Conservation (phyloP, 805 yeast species). For the Myxozyma melibiosi region DNA sequence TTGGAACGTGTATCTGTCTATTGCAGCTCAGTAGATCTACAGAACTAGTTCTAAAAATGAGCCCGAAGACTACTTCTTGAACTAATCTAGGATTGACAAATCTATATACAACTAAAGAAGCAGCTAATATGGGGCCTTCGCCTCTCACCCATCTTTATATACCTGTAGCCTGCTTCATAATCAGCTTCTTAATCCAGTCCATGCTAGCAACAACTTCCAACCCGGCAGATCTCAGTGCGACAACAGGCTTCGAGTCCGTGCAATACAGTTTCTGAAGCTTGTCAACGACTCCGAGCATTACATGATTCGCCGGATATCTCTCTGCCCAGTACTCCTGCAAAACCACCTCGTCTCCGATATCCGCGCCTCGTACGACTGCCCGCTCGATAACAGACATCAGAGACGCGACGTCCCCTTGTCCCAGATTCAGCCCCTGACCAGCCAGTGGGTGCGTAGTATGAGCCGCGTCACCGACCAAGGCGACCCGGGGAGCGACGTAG, state of each 20-base stretch:
- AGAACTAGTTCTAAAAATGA: not conserved
- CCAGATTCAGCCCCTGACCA: conserved; percentile 98
- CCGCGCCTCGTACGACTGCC: conserved; percentile 78
- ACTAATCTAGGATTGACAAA: too few relatives aligned
- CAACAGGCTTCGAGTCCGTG: conserved; percentile 72
- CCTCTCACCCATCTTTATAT: too few relatives aligned
- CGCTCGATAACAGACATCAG: conserved; percentile 68
- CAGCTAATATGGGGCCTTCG: too few relatives aligned
- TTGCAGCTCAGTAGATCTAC: not conserved
- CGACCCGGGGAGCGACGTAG: conserved; percentile 80
- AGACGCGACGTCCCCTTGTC: conserved; percentile 85
- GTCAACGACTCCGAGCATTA: conserved; percentile 84
- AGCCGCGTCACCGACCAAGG: conserved; percentile 97
- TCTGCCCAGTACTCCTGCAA: conserved; percentile 85
- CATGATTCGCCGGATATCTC: conserved; percentile 79
- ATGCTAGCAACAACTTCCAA: conserved; percentile 66
- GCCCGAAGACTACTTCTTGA: too few relatives aligned
- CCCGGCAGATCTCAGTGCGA: conserved; percentile 73
- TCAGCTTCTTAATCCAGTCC: conserved; percentile 65
- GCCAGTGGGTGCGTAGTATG: conserved; percentile 97
- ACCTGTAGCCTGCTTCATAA: conserved; percentile 61
- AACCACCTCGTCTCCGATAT: conserved; percentile 78
- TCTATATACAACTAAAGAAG: too few relatives aligned
- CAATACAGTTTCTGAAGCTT: conserved; percentile 86
- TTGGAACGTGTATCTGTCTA: conserved; percentile 22